A percentile compares a stretch with the other conserved stretches of the same genome.
These are phyloP conservation scores for Emericellopsis atlantica DNA, from an alignment of 2,329 filamentous ascomycete genomes.

Conservation along the genomic window DNA sequence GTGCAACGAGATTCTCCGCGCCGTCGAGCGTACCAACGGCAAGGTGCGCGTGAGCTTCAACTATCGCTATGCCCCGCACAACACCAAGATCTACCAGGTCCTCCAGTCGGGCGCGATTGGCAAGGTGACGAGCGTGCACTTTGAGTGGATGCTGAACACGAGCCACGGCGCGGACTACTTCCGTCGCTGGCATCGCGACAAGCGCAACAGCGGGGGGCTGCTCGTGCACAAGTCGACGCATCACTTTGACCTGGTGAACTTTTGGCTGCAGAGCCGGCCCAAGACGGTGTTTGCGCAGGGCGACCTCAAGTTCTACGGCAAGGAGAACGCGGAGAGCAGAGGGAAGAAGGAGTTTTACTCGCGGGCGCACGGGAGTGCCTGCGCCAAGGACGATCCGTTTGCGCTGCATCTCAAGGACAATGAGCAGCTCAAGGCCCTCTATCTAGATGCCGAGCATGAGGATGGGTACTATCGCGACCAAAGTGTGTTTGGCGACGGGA, in stretches of 20 bases:
- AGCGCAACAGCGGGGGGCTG: conserved; percentile 44
- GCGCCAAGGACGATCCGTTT: conserved; percentile 41
- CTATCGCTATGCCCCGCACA: conserved; percentile 53
- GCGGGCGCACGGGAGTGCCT: conserved; percentile 35
- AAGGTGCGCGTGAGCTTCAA: conserved; percentile 49
- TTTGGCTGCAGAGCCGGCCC: conserved; percentile 44
- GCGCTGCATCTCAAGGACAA: conserved; percentile 41
- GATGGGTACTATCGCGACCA: conserved; percentile 50
- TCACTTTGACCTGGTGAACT: conserved; percentile 52
- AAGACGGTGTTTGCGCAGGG: conserved; percentile 45
- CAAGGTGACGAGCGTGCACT: conserved; percentile 42
- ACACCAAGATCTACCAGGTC: conserved; percentile 45
- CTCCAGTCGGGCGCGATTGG: conserved; percentile 42
- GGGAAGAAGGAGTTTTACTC: conserved; percentile 38
- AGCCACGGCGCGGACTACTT: conserved; percentile 51
- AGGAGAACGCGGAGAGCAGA: conserved; percentile 44
- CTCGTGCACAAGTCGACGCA: conserved; percentile 52
- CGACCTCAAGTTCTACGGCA: conserved; percentile 46
- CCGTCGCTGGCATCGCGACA: conserved; percentile 50
- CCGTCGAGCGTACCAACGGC: conserved; percentile 32
- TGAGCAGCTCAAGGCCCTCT: conserved; percentile 42
- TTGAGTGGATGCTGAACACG: conserved; percentile 53
- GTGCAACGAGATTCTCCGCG: conserved; percentile 38
- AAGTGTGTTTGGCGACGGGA: conserved; percentile 49
- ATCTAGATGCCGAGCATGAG: conserved; percentile 50